These are phyloP conservation scores for Suillus weaverae DNA, from an alignment of 768 basidiomycete species.

Conservation along the genomic window DNA sequence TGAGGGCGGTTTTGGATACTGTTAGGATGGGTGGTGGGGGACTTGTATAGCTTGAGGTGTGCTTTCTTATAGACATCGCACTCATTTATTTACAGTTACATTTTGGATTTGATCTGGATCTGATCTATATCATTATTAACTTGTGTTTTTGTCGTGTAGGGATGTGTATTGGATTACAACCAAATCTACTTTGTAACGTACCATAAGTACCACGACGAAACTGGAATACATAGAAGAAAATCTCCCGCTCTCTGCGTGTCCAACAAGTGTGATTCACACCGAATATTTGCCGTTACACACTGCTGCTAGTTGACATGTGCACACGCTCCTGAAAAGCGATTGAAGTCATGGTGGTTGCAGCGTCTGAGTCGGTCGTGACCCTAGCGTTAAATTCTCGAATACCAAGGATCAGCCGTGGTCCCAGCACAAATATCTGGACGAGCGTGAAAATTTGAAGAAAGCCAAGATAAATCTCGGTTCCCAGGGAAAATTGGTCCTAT, in stretches of 20 bases:
- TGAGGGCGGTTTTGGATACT: constrained; percentile 60
- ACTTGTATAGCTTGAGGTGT: constrained; percentile 47
- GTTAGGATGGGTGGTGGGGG: constrained; percentile 77
- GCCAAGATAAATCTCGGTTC: background rate
- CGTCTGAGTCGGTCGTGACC: background rate
- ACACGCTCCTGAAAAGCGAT: background rate
- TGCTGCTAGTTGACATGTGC: background rate
- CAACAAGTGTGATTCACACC: background rate
- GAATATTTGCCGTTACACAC: background rate
- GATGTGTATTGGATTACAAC: too few relatives aligned
- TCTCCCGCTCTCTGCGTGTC: background rate
- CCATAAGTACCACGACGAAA: too few relatives aligned
- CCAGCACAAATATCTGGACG: background rate
- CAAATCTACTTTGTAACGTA: too few relatives aligned
- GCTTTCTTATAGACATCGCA: too few relatives aligned
- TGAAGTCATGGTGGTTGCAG: background rate
- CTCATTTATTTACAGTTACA: too few relatives aligned
- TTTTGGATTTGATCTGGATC: too few relatives aligned
- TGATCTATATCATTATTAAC: too few relatives aligned
- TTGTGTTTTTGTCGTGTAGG: too few relatives aligned
- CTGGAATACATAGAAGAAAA: background rate
- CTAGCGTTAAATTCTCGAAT: background rate
- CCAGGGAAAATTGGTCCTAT: background rate
- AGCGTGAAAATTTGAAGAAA: background rate
- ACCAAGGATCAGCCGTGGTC: background rate